A percentile compares a stretch with the other conserved stretches of the same genome.
Evolutionary conservation across 208 protist genomes (phyloP).

Genomic region (Acanthamoeba healyi): DNA sequence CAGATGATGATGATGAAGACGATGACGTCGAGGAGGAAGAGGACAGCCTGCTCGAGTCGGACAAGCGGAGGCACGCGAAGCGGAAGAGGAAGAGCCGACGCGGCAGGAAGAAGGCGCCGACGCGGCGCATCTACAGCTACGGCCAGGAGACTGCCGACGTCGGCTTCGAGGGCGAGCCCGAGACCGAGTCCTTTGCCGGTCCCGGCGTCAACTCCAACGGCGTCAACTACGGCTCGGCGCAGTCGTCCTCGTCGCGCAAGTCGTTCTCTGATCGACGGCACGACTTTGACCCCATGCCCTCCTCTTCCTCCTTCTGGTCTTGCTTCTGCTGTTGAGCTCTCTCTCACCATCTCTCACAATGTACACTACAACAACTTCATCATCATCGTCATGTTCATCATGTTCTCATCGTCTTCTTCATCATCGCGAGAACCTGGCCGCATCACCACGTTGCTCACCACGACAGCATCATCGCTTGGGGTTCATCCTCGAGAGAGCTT

Average conservation of each 20-base stretch:
- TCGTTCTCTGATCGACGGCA: no score
- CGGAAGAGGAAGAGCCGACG: neutral
- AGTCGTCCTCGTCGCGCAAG: no score
- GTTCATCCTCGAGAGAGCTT: no score
- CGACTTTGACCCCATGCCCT: neutral
- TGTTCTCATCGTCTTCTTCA: no score
- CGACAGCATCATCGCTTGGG: no score
- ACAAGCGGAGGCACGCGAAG: neutral
- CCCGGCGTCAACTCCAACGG: neutral
- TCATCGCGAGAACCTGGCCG: no score
- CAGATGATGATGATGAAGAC: no score
- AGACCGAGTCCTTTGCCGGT: conserved; percentile 6
- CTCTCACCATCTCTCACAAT: no score
- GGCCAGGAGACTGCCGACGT: neutral
- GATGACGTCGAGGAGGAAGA: neutral
- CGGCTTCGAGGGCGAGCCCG: neutral
- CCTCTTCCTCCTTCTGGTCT: neutral
- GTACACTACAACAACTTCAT: no score
- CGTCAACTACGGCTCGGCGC: neutral
- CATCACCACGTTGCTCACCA: no score
- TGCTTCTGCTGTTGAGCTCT: neutral
- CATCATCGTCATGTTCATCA: no score
- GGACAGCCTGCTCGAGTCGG: neutral
- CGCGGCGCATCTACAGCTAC: conserved; percentile 43
- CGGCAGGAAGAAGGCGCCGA: neutral